These are phyloP conservation scores for Lyophyllum shimeji DNA, from an alignment of 768 basidiomycete genomes.

Conservation along the genomic window DNA sequence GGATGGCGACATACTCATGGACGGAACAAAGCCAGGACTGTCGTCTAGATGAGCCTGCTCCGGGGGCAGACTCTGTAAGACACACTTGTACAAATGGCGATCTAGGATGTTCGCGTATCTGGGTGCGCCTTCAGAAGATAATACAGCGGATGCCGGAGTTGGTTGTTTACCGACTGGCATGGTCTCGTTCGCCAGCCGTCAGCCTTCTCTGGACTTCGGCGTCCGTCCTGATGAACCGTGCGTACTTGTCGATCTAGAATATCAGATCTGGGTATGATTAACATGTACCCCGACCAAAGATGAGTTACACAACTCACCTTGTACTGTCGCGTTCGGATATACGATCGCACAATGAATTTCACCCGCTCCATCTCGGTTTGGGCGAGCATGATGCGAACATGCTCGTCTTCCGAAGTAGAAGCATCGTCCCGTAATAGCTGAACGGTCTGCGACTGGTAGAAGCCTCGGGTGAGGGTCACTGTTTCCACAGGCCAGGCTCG, in stretches of 20 bases:
- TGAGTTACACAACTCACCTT: slow-evolving; percentile 54
- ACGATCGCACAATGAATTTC: slow-evolving; percentile 89
- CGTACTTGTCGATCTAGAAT: slow-evolving; percentile 82
- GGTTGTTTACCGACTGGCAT: slow-evolving; percentile 65
- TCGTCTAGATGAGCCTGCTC: slow-evolving; percentile 79
- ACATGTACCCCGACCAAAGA: slow-evolving; percentile 7
- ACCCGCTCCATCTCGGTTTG: slow-evolving; percentile 94
- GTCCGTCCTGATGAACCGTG: slow-evolving; percentile 72
- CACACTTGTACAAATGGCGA: slow-evolving; percentile 74
- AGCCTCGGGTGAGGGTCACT: not conserved
- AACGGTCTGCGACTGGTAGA: slow-evolving; percentile 69
- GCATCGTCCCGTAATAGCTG: slow-evolving; percentile 78
- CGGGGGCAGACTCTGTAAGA: slow-evolving; percentile 80
- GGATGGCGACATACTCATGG: slow-evolving; percentile 58
- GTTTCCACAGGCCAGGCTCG: not conserved
- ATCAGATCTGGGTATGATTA: slow-evolving; percentile 21
- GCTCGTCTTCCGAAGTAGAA: slow-evolving; percentile 87
- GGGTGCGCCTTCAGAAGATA: not conserved
- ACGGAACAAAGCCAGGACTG: slow-evolving; percentile 62
- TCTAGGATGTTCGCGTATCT: slow-evolving; percentile 80
- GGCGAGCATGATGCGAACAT: slow-evolving; percentile 89
- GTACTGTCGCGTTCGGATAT: slow-evolving; percentile 80
- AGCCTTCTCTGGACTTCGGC: slow-evolving; percentile 74
- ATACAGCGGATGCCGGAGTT: not conserved
- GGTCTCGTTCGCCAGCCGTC: slow-evolving; percentile 78